phyloP scores from a whole-genome alignment of 768 basidiomycete genomes.

The Hypsizygus marmoreus region DNA sequence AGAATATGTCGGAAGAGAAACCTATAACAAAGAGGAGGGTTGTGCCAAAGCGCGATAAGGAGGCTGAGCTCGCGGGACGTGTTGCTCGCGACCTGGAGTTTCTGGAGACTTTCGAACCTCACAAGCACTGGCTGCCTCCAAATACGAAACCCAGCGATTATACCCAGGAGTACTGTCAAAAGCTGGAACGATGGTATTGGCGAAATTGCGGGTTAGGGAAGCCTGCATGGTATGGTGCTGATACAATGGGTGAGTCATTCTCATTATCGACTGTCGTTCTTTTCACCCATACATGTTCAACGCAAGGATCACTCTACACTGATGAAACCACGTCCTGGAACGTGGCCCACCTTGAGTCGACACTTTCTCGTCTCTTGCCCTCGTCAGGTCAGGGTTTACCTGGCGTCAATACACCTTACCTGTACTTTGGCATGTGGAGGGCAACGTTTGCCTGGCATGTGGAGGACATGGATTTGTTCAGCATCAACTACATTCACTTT shows the following conservation, averaged over 20 bases:
- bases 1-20: conserved; percentile 23
- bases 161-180: conserved; percentile 83
- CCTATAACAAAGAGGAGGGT: conserved; percentile 34
- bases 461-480: conserved; percentile 99
- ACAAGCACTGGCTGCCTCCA: conserved; percentile 77
- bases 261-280: neutral
- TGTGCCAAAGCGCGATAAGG: conserved; percentile 47
- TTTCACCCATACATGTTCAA: conserved; percentile 6
- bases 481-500: conserved; percentile 99
- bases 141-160: conserved; percentile 77
- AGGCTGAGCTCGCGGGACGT: conserved; percentile 51
- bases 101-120: conserved; percentile 70
- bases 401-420: conserved; percentile 95
- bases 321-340: conserved; percentile 88
- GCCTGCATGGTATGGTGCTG: conserved; percentile 98
- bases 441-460: conserved; percentile 99
- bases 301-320: conserved; percentile 70
- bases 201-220: conserved; percentile 85
- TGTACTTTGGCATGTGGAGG: conserved; percentile 99
- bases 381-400: conserved; percentile 71
- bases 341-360: conserved; percentile 87
- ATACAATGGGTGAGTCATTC: conserved; percentile 80
- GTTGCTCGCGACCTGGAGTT: conserved; percentile 54
- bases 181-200: conserved; percentile 91
- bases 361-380: conserved; percentile 79